Conservation (phyloP, 768 basidiomycete genomes). For the Daedaleopsis nitida region DNA sequence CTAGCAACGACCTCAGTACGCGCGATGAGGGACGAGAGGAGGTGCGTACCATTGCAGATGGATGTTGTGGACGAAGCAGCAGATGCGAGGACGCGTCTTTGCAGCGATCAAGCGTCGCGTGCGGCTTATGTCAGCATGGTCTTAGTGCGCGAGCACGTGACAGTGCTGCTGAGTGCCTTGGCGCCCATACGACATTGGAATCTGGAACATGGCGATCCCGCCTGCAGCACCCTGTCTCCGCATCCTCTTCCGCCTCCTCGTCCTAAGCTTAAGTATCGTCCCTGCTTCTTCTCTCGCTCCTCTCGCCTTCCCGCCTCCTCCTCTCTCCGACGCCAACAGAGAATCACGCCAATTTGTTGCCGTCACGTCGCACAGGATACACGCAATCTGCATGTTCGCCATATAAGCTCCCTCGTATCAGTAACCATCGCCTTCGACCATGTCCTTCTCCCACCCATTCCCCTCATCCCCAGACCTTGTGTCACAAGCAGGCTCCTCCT, state of each 20-base stretch:
- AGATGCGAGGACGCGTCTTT: constrained; percentile 9
- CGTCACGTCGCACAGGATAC: constrained; percentile 1
- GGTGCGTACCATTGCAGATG: constrained; percentile 7
- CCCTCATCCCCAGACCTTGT: background rate
- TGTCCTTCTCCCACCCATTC: background rate
- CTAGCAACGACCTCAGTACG: constrained; percentile 40
- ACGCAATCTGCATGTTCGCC: background rate
- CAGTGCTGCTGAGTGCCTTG: background rate
- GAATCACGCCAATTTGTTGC: background rate
- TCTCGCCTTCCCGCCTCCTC: background rate
- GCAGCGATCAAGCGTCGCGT: constrained; percentile 17
- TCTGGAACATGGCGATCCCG: background rate
- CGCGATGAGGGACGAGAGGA: background rate
- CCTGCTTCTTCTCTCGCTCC: background rate
- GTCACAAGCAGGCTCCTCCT: background rate
- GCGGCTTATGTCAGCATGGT: constrained; percentile 11
- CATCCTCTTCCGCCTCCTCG: background rate
- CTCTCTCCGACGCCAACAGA: background rate
- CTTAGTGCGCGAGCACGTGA: constrained; percentile 14
- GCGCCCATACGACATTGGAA: constrained; percentile 9
- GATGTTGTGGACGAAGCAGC: constrained; percentile 2
- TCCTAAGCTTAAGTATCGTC: no score
- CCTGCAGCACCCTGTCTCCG: background rate
- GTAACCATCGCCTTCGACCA: background rate
- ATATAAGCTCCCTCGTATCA: background rate